These are phyloP conservation scores for Agaricus subrufescens DNA, from an alignment of 768 basidiomycete species.

Conservation along the genomic window DNA sequence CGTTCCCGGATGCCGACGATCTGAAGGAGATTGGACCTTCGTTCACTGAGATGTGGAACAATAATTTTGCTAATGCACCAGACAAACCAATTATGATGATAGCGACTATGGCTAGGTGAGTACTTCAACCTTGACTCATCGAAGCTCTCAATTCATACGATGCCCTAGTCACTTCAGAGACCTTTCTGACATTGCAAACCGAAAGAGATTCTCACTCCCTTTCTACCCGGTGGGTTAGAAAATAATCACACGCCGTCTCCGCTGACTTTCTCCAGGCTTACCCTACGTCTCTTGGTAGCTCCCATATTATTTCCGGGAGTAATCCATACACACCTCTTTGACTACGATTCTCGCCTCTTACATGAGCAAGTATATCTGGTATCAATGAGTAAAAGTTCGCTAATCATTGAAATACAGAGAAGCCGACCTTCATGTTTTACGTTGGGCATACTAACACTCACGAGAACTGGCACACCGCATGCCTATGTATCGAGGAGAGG, in stretches of 20 bases:
- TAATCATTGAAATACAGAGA: slow-evolving; percentile 19
- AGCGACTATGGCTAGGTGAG: slow-evolving; percentile 37
- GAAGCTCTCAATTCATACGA: neutral
- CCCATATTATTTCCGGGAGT: slow-evolving; percentile 41
- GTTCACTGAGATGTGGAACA: slow-evolving; percentile 45
- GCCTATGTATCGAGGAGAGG: slow-evolving; percentile 36
- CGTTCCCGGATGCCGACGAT: slow-evolving; percentile 39
- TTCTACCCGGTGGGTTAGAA: slow-evolving; percentile 14
- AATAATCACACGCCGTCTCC: neutral
- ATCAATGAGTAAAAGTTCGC: too few relatives aligned
- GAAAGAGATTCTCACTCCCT: slow-evolving; percentile 18
- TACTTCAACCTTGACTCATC: neutral
- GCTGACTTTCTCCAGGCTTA: slow-evolving; percentile 16
- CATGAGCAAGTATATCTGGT: slow-evolving; percentile 29
- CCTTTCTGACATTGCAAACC: slow-evolving; percentile 12
- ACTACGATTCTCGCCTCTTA: slow-evolving; percentile 45
- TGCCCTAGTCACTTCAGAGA: slow-evolving; percentile 18
- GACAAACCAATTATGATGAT: slow-evolving; percentile 54
- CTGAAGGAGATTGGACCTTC: slow-evolving; percentile 42
- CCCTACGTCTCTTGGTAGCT: slow-evolving; percentile 42
- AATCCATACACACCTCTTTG: slow-evolving; percentile 35
- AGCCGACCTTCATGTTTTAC: slow-evolving; percentile 40
- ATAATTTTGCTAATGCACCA: slow-evolving; percentile 42
- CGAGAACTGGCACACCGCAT: slow-evolving; percentile 56
- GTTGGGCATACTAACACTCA: slow-evolving; percentile 49